phyloP scores from a whole-genome alignment of 352 stramenopile species.

The Elongisporangium senticosum region DNA sequence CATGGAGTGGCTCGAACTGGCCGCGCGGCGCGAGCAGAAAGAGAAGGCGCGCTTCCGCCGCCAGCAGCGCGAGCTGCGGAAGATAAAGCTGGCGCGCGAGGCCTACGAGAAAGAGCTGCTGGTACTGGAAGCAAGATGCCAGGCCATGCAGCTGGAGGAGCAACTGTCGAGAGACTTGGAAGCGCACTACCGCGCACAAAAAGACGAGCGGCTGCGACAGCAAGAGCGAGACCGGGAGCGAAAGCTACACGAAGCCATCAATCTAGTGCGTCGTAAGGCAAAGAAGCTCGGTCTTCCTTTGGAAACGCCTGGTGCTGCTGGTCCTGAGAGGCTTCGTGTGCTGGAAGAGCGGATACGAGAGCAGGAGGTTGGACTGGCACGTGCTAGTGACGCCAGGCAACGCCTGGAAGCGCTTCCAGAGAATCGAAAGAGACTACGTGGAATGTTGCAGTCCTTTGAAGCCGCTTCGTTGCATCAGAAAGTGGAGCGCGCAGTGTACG shows the following conservation, averaged over 20 bases:
- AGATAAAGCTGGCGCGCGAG: slow-evolving; percentile 20
- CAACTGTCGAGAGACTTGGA: slow-evolving; percentile 38
- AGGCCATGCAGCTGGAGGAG: slow-evolving; percentile 52
- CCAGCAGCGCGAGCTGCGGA: slow-evolving; percentile 43
- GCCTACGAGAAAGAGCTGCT: slow-evolving; percentile 23
- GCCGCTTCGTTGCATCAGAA: slow-evolving; percentile 27
- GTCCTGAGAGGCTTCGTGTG: slow-evolving; percentile 20
- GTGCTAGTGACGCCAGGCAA: slow-evolving; percentile 17
- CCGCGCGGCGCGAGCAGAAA: slow-evolving; percentile 45
- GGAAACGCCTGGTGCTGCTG: slow-evolving; percentile 25
- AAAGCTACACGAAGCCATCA: slow-evolving; percentile 21
- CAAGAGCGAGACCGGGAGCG: slow-evolving; percentile 33
- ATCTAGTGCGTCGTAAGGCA: slow-evolving; percentile 16
- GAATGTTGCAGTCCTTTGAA: slow-evolving; percentile 28
- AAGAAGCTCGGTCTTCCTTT: slow-evolving; percentile 25
- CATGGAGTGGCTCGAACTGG: slow-evolving; percentile 47
- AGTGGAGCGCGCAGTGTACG: slow-evolving; percentile 34
- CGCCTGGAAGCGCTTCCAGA: slow-evolving; percentile 39
- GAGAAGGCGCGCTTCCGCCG: slow-evolving; percentile 29
- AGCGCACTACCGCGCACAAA: slow-evolving; percentile 18
- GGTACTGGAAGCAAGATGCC: slow-evolving; percentile 23
- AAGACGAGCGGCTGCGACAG: slow-evolving; percentile 15
- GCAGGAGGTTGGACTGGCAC: slow-evolving; percentile 23
- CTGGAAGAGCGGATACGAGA: slow-evolving; percentile 28
- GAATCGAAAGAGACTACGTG: slow-evolving; percentile 21